These are phyloP conservation scores for Gyrodon lividus DNA, from an alignment of 768 basidiomycete genomes.

Conservation along the genomic window DNA sequence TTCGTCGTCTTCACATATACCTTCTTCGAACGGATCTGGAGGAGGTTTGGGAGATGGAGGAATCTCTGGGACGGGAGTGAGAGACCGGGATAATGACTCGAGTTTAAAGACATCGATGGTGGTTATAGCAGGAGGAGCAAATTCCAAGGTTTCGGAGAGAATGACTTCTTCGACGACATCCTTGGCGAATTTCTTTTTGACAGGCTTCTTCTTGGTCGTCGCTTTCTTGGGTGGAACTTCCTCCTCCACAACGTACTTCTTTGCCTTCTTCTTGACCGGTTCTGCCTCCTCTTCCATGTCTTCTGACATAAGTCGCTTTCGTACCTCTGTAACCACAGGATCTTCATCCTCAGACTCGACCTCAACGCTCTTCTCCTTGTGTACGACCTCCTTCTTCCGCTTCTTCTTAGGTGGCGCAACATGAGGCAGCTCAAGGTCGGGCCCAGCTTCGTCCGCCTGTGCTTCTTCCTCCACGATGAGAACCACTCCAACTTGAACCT, in stretches of 20 bases:
- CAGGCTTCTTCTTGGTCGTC: slow-evolving; percentile 34
- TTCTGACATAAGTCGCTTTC: slow-evolving; percentile 48
- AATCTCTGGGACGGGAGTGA: slow-evolving; percentile 45
- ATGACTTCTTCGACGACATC: slow-evolving; percentile 49
- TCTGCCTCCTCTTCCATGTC: slow-evolving; percentile 38
- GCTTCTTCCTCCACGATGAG: slow-evolving; percentile 23
- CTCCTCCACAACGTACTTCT: slow-evolving; percentile 27
- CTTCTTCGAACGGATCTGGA: slow-evolving; percentile 53
- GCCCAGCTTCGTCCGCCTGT: slow-evolving; percentile 29
- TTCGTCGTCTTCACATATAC: slow-evolving; percentile 82
- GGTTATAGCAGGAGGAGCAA: slow-evolving; percentile 48
- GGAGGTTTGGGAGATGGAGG: slow-evolving; percentile 44
- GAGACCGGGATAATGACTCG: slow-evolving; percentile 50
- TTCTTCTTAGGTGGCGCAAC: slow-evolving; percentile 56
- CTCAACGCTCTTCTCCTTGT: slow-evolving; percentile 40
- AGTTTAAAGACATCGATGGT: slow-evolving; percentile 47
- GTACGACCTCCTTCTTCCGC: slow-evolving; percentile 47
- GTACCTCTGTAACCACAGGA: slow-evolving; percentile 31
- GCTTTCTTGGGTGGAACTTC: slow-evolving; percentile 26
- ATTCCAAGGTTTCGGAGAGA: slow-evolving; percentile 47
- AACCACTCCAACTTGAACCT: slow-evolving; percentile 22
- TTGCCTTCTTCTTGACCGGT: slow-evolving; percentile 44
- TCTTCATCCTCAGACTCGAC: slow-evolving; percentile 66
- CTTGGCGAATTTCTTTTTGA: slow-evolving; percentile 36
- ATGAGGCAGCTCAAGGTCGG: slow-evolving; percentile 32